These are phyloP conservation scores for Talaromyces sp. DNA, from an alignment of 2,329 filamentous ascomycete genomes.

Conservation along the genomic window DNA sequence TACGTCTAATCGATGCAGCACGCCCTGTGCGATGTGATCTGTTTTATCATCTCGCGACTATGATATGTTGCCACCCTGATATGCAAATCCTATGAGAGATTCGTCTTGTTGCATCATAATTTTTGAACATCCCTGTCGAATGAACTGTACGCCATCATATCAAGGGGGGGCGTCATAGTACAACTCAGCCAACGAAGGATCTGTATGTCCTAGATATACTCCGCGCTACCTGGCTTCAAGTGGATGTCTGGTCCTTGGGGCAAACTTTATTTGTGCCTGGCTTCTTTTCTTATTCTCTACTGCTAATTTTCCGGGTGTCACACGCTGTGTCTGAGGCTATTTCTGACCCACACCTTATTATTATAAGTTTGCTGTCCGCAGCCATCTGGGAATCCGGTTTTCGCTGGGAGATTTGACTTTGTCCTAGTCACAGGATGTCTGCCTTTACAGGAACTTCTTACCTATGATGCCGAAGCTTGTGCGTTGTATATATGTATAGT, in stretches of 20 bases:
- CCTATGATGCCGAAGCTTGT: not conserved
- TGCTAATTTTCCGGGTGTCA: conserved; percentile 3
- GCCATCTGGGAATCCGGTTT: not conserved
- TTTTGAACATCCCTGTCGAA: not conserved
- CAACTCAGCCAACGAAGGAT: not conserved
- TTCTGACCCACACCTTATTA: not conserved
- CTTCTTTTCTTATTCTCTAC: not conserved
- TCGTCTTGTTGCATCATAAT: not conserved
- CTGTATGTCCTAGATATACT: not conserved
- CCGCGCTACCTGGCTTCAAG: not conserved
- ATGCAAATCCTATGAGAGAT: not conserved
- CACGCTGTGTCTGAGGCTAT: not conserved
- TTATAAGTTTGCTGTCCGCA: not conserved
- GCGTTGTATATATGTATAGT: not conserved
- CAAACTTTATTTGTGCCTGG: not conserved
- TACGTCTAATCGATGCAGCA: not conserved
- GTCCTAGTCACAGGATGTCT: not conserved
- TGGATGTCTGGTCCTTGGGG: not conserved
- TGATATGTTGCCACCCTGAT: not conserved
- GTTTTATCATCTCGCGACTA: not conserved
- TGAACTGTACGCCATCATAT: conserved; percentile 2
- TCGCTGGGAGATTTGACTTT: not conserved
- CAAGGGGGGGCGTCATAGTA: not conserved
- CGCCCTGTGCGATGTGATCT: not conserved
- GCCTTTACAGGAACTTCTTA: not conserved